phyloP scores from a whole-genome alignment of 2,329 filamentous ascomycete species.

The Pseudogymnoascus sp. region DNA sequence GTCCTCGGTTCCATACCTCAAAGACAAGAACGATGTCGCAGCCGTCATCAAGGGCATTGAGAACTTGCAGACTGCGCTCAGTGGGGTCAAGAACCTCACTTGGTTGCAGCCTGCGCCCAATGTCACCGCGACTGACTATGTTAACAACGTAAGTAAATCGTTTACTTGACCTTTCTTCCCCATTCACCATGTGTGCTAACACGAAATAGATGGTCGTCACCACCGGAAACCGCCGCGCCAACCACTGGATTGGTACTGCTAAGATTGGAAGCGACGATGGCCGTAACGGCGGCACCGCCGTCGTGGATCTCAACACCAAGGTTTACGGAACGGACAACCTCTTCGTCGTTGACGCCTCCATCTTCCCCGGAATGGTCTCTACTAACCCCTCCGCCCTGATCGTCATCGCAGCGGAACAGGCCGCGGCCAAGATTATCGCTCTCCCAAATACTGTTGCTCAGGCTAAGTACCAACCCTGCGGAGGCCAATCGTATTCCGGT shows the following conservation, averaged over 20 bases:
- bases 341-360: constrained; percentile 59
- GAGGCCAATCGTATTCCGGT: constrained; percentile 1
- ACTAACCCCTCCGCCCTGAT: constrained; percentile 61
- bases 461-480: constrained; percentile 7
- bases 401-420: constrained; percentile 56
- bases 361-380: constrained; percentile 62
- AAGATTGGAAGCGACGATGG: constrained; percentile 54
- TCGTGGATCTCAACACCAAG: constrained; percentile 56
- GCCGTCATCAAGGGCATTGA: constrained; percentile 58
- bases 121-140: constrained; percentile 47
- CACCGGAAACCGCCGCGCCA: constrained; percentile 33
- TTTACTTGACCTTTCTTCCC: not conserved
- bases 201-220: constrained; percentile 14
- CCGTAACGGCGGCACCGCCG: constrained; percentile 44
- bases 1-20: constrained; percentile 52
- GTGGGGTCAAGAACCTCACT: constrained; percentile 45
- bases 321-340: constrained; percentile 63
- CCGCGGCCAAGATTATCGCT: constrained; percentile 44
- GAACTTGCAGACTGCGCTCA: constrained; percentile 48
- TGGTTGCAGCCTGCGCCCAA: constrained; percentile 47
- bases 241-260: constrained; percentile 50
- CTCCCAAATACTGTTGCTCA: constrained; percentile 18
- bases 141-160: constrained; percentile 37
- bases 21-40: constrained; percentile 46
- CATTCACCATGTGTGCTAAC: not conserved